Conservation (phyloP, 768 basidiomycete species). For the Phylloporus sp. region DNA sequence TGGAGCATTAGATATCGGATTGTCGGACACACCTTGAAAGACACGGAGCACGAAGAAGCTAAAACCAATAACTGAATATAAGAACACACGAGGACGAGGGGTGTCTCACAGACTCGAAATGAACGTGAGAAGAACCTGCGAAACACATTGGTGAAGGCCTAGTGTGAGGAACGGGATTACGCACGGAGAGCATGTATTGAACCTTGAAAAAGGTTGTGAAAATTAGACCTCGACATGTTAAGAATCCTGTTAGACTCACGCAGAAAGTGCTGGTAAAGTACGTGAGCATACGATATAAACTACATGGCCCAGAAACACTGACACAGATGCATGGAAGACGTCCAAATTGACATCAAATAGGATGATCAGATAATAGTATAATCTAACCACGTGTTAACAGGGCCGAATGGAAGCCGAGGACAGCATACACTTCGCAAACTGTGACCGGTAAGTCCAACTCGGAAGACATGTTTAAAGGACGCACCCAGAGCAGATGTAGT, state of each 20-base stretch:
- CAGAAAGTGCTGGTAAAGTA: slow-evolving; percentile 24
- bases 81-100: background rate
- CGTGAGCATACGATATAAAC: background rate
- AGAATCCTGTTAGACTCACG: slow-evolving; percentile 18
- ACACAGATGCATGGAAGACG: slow-evolving; percentile 25
- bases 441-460: background rate
- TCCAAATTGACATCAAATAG: slow-evolving; percentile 23
- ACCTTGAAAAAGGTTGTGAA: slow-evolving; percentile 9
- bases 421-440: slow-evolving; percentile 28
- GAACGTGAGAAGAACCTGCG: slow-evolving; percentile 24
- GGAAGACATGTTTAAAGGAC: background rate
- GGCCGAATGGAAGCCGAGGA: background rate
- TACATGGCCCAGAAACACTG: background rate
- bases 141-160: background rate
- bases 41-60: slow-evolving; percentile 27
- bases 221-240: background rate
- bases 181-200: slow-evolving; percentile 25
- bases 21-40: slow-evolving; percentile 18
- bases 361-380: slow-evolving; percentile 28
- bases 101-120: slow-evolving; percentile 25
- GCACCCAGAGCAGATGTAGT: slow-evolving; percentile 23
- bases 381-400: slow-evolving; percentile 15
- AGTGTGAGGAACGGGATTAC: background rate
- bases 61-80: background rate
- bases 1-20: background rate